These are phyloP conservation scores for Acer negundo DNA, from an alignment of 345 rosid genomes.

Conservation along the genomic window DNA sequence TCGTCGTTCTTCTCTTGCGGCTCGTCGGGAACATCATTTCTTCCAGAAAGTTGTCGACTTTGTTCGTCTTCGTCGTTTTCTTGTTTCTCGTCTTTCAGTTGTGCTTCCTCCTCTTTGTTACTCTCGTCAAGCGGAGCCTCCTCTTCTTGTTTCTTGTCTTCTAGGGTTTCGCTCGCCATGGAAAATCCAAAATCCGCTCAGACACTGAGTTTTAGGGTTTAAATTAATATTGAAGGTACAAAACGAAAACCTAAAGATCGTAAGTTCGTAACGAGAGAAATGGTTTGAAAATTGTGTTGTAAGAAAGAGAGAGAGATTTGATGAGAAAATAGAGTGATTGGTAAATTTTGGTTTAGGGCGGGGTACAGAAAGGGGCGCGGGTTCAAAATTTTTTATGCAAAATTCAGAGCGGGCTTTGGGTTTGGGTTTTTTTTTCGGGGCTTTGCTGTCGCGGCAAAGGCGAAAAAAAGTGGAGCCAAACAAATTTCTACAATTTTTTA, in stretches of 20 bases:
- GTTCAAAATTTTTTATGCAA: conserved; percentile 28
- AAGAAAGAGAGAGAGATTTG: not conserved
- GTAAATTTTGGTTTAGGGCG: not conserved
- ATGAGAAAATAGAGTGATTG: not conserved
- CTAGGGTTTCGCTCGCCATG: conserved; percentile 77
- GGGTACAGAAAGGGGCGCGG: conserved; percentile 26
- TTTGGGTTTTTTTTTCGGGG: not conserved
- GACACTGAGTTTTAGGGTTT: conserved; percentile 28
- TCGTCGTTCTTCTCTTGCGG: conserved; percentile 1
- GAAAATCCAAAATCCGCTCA: conserved; percentile 12
- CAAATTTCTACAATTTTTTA: too few relatives aligned
- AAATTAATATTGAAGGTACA: not conserved
- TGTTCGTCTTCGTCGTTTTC: conserved; percentile 1
- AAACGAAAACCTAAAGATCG: not conserved
- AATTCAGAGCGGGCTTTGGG: conserved; percentile 34
- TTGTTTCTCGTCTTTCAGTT: conserved; percentile 11
- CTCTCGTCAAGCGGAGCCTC: conserved; percentile 34
- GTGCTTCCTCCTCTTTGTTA: conserved; percentile 6
- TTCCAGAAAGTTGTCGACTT: not conserved
- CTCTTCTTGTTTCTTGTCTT: conserved; percentile 47
- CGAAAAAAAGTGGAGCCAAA: conserved; percentile 17
- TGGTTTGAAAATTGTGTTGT: not conserved
- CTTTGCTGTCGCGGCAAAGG: conserved; percentile 14
- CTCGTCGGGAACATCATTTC: conserved; percentile 20
- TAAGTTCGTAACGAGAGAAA: not conserved